Evolutionary conservation across 2,329 filamentous ascomycete species (phyloP), one percentile per base, ranked within the genome.

Genomic region (Aureobasidium mangrovei): DNA sequence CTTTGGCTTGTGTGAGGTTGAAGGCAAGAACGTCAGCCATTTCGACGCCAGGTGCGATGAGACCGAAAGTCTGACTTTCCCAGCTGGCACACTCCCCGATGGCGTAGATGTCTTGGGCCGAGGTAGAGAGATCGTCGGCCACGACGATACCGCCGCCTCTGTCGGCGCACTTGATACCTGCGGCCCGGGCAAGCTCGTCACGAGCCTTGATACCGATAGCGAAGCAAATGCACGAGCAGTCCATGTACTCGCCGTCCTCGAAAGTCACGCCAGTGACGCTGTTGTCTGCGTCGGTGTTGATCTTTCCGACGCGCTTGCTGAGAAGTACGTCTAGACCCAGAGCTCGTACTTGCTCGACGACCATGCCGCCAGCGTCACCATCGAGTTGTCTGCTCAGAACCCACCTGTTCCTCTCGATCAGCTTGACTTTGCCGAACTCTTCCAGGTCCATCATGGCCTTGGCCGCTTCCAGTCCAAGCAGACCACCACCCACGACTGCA

Each of bases 21-120:
- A 93, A 95, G 8, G 90, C 83, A 3, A 95, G 79, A 1, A 95
- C 84, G 61, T 95, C 90, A 0, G 91, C 91, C 88, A 95, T 95
- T 69, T 95, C 91, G 35, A 95, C 79, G 18, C 90, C 90, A 0
- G 90, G 90, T 0, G 86, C 89, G 61, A 96, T 95, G 24, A 96
- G 79, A 4, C 90, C 90, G 60, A 89, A 95, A 0, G 88, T 90
- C 69, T 93, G 86, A 60, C 82, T 85, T 59, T 91, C 79, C 88
- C 88, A 95, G 71, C 85, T 93, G 4, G 90, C 89, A 63, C 90
- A 95, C 70, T 95, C 91, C 55, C 90, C 91, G 47, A 95, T 85
- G 44, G 90, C 90, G 65, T 93, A 95, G 47, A 95, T 80, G 59
- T 85, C 83, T 0, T 81, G 74, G 3, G 77, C 68, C 32, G 81